These are phyloP conservation scores for Pulveroboletus ridleyi DNA, from an alignment of 1,284 basidiomycete species.

Conservation along the genomic window DNA sequence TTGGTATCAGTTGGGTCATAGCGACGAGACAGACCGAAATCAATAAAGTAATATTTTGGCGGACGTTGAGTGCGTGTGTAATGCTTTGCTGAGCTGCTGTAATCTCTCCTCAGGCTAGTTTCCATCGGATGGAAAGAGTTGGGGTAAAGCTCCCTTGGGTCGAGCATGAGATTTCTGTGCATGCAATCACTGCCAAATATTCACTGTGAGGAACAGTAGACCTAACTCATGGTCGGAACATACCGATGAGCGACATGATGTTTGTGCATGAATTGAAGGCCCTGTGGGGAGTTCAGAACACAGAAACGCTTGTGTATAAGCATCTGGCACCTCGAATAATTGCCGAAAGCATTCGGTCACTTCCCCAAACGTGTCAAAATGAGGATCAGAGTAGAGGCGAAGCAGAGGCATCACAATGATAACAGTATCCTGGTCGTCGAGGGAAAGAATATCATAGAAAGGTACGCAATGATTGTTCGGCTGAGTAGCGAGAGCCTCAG, in stretches of 20 bases:
- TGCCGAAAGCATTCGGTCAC: slow-evolving; percentile 24
- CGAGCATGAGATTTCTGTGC: slow-evolving; percentile 46
- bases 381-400: slow-evolving; percentile 11
- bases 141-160: slow-evolving; percentile 36
- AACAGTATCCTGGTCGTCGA: not conserved
- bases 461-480: slow-evolving; percentile 27
- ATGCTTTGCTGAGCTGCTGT: slow-evolving; percentile 10
- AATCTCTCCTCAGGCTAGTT: slow-evolving; percentile 4
- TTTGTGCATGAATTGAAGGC: slow-evolving; percentile 14
- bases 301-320: not conserved
- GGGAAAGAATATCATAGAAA: slow-evolving; percentile 18
- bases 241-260: slow-evolving; percentile 25
- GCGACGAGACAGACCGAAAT: slow-evolving; percentile 20
- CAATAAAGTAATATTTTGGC: slow-evolving; percentile 28
- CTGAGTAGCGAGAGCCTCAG: not conserved
- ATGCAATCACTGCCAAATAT: slow-evolving; percentile 43
- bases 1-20: no score
- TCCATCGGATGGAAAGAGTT: slow-evolving; percentile 23
- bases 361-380: slow-evolving; percentile 27
- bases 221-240: not conserved
- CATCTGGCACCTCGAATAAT: slow-evolving; percentile 22
- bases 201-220: not conserved
- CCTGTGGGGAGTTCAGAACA: slow-evolving; percentile 2
- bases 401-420: slow-evolving; percentile 29
- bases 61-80: slow-evolving; percentile 29